These are phyloP conservation scores for Paramarasmius palmivorus DNA, from an alignment of 1,284 basidiomycete genomes.

Conservation along the genomic window DNA sequence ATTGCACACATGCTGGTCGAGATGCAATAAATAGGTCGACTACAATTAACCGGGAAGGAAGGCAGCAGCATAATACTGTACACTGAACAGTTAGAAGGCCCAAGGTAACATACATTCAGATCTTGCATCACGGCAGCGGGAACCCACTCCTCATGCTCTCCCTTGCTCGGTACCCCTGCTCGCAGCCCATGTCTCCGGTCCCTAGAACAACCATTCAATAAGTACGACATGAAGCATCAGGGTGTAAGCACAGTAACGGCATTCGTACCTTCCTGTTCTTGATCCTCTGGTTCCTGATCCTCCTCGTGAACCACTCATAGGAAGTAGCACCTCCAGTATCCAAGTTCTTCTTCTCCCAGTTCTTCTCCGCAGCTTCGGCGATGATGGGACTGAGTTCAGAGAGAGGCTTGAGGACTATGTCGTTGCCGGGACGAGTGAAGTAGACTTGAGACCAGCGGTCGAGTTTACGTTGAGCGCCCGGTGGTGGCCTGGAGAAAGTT, in stretches of 20 bases:
- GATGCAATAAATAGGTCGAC: too few species aligned
- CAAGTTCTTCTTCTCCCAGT: constrained; percentile 30
- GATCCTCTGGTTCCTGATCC: constrained; percentile 44
- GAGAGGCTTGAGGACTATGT: constrained; percentile 45
- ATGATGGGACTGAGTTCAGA: constrained; percentile 51
- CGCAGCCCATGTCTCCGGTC: too few species aligned
- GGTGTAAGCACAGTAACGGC: constrained; percentile 4
- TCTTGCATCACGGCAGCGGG: too few species aligned
- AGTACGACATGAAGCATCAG: too few species aligned
- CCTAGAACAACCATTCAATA: too few species aligned
- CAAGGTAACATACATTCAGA: too few species aligned
- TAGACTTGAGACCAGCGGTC: constrained; percentile 63
- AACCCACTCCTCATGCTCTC: too few species aligned
- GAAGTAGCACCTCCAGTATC: constrained; percentile 36
- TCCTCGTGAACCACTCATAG: constrained; percentile 41
- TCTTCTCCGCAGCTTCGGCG: constrained; percentile 35
- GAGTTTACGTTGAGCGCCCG: constrained; percentile 38
- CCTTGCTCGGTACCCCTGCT: too few species aligned
- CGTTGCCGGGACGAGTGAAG: constrained; percentile 62
- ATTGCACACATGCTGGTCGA: too few species aligned
- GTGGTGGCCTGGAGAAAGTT: constrained; percentile 28
- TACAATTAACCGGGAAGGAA: too few species aligned
- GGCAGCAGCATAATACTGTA: too few species aligned
- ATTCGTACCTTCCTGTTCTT: constrained; percentile 38
- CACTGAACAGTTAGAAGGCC: too few species aligned